Conservation (phyloP, 768 basidiomycete genomes). For the Kwoniella dejecticola region DNA sequence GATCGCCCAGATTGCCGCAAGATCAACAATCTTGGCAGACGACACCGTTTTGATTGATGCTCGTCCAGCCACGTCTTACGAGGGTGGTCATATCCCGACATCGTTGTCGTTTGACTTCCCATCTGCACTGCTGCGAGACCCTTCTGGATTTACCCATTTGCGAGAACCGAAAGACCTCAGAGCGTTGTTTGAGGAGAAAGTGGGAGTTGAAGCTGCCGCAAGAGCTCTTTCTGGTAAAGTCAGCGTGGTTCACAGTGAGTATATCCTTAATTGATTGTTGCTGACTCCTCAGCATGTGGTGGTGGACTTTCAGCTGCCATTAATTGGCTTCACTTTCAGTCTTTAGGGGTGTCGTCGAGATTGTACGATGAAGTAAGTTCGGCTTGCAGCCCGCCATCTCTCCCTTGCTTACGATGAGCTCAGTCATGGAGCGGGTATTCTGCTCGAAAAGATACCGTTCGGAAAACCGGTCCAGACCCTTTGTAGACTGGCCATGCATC, state of each 20-base stretch:
- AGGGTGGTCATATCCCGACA: slow-evolving; percentile 85
- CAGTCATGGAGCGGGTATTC: slow-evolving; percentile 18
- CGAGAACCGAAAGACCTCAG: slow-evolving; percentile 61
- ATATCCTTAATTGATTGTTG: slow-evolving; percentile 60
- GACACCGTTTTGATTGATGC: slow-evolving; percentile 64
- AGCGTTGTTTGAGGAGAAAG: slow-evolving; percentile 62
- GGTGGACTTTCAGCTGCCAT: slow-evolving; percentile 98
- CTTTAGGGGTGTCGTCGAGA: slow-evolving; percentile 58
- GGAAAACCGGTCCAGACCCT: slow-evolving; percentile 5
- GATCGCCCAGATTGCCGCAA: slow-evolving; percentile 3
- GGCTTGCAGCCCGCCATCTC: background rate
- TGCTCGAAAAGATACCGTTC: slow-evolving; percentile 7
- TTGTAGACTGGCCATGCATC: slow-evolving; percentile 6
- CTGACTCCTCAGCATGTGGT: slow-evolving; percentile 64
- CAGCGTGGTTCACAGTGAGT: slow-evolving; percentile 65
- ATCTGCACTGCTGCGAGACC: slow-evolving; percentile 62
- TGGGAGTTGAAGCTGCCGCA: slow-evolving; percentile 59
- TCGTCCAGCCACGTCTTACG: slow-evolving; percentile 6
- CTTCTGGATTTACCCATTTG: slow-evolving; percentile 60
- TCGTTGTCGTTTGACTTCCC: slow-evolving; percentile 83
- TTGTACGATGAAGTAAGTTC: slow-evolving; percentile 90
- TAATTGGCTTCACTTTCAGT: slow-evolving; percentile 85
- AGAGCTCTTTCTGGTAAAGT: slow-evolving; percentile 42
- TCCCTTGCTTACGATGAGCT: background rate
- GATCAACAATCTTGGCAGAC: background rate